These are phyloP conservation scores for Isoetes engelmannii DNA, from an alignment of 83 land plant genomes.

Conservation along the genomic window DNA sequence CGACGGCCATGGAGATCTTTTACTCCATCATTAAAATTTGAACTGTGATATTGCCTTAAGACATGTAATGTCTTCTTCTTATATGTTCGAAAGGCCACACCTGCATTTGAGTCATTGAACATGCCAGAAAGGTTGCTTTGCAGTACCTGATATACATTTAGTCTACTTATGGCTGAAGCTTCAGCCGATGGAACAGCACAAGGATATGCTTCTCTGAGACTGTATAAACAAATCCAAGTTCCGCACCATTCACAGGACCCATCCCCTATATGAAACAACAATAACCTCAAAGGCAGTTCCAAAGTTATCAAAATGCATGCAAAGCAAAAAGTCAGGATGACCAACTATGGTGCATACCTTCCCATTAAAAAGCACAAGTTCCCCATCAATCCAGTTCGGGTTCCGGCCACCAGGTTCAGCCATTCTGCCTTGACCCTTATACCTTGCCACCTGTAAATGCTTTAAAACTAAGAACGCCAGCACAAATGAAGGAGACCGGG, in stretches of 20 bases:
- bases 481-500: too few species aligned
- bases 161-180: slow-evolving; percentile 5
- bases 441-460: slow-evolving; percentile 66
- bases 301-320: not conserved
- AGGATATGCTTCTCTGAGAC: slow-evolving; percentile 70
- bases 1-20: too few species aligned
- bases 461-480: too few species aligned
- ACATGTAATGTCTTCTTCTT: too few species aligned
- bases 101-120: too few species aligned
- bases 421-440: slow-evolving; percentile 90
- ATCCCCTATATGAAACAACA: slow-evolving; percentile 20
- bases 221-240: slow-evolving; percentile 86
- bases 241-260: slow-evolving; percentile 64
- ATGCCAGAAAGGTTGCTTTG: too few species aligned
- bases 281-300: slow-evolving; percentile 7
- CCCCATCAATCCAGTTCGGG: slow-evolving; percentile 94
- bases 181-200: slow-evolving; percentile 74
- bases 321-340: not conserved
- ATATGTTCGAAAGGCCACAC: too few species aligned
- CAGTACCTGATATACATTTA: too few species aligned
- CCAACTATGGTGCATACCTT: slow-evolving; percentile 45
- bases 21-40: too few species aligned
- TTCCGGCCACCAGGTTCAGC: slow-evolving; percentile 81
- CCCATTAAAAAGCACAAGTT: slow-evolving; percentile 85
- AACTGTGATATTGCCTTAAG: too few species aligned